Evolutionary conservation across 768 basidiomycete genomes (phyloP), one percentile per base, ranked within the genome.

Genomic region (Lentinula sp.): DNA sequence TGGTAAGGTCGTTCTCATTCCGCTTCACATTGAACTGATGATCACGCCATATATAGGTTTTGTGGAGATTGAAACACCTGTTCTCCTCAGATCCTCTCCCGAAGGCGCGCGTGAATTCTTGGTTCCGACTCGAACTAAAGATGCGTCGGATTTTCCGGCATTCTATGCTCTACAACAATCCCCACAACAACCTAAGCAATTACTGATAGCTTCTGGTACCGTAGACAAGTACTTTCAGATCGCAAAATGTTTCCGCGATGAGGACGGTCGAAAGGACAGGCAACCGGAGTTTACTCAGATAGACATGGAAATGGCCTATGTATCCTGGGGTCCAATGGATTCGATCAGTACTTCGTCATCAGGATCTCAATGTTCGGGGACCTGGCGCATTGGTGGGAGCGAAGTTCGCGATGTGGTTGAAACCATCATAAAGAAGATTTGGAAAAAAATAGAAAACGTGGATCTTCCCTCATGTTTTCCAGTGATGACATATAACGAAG

Each of bases 221-320:
- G 80, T 95, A n/a, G 90, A 93, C 69, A 85, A 82, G 65, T 98
- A 98, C 74, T 98, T 85, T 74, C 95, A 98, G 72, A 80, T 98
- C 57, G 95, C 95, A 13, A 85, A 85, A 65, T 98, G 95, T 74
- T 98, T 98, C 79, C 85, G 95, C 49, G 95, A 98, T 72, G 95
- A 98, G 73, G 93, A 93, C 68, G 94, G 95, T 4, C 82, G 95
- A 60, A 95, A 91, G 73, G 95, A 98, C 71, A 83, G 95, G 48
- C 95, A 98, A 69, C 95, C 95, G 0, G 95, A 98, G 72, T 98
- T 98, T 74, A 98, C 95, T 20, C 95, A 98, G 75, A 79, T 98
- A 63, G 95, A 98, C 84, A 74, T 98, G 63, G 95, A 98, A 75
- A 95, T 97, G 91, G 93, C 90, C 2, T 98, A 90, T 74, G 87